Conservation (phyloP, 2,329 filamentous ascomycete species). For the Paracorniculantispora psalliotae region DNA sequence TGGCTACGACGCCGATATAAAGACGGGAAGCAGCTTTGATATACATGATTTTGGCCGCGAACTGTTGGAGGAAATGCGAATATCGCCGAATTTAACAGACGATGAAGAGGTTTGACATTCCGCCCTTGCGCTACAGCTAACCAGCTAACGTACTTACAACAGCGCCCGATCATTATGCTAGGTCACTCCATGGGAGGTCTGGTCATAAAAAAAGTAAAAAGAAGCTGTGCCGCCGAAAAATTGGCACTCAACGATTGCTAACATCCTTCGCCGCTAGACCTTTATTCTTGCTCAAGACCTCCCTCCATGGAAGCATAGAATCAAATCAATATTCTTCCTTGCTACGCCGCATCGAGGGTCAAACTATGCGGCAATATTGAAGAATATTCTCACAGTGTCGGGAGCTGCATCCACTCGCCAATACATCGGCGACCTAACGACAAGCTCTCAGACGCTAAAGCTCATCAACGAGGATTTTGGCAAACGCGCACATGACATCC, state of each 20-base stretch:
- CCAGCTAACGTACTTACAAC: neutral
- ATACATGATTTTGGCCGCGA: slow-evolving; percentile 28
- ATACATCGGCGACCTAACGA: slow-evolving; percentile 23
- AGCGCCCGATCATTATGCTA: slow-evolving; percentile 24
- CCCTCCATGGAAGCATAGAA: slow-evolving; percentile 13
- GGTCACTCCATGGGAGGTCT: slow-evolving; percentile 28
- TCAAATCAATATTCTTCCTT: slow-evolving; percentile 29
- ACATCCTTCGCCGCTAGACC: slow-evolving; percentile 8
- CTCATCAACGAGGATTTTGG: slow-evolving; percentile 31
- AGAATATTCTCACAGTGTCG: slow-evolving; percentile 21
- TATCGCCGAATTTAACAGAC: slow-evolving; percentile 18
- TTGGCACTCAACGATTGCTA: neutral
- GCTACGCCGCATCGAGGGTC: slow-evolving; percentile 32
- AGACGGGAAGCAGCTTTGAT: slow-evolving; percentile 18
- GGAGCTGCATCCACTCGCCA: slow-evolving; percentile 15
- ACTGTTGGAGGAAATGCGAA: slow-evolving; percentile 25
- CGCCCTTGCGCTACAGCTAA: neutral
- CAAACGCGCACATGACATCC: slow-evolving; percentile 21
- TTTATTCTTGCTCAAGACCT: slow-evolving; percentile 21
- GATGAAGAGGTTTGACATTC: neutral
- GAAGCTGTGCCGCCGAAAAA: neutral
- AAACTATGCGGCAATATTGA: slow-evolving; percentile 23
- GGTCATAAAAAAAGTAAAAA: slow-evolving; percentile 28
- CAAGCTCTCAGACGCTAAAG: slow-evolving; percentile 20
- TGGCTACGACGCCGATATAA: slow-evolving; percentile 29